Percentiles rank a stretch among this genome's conserved stretches.
Evolutionary conservation across 495 filamentous ascomycete genomes (phyloP).

Genomic region (Staphylotrichum tortipilum): DNA sequence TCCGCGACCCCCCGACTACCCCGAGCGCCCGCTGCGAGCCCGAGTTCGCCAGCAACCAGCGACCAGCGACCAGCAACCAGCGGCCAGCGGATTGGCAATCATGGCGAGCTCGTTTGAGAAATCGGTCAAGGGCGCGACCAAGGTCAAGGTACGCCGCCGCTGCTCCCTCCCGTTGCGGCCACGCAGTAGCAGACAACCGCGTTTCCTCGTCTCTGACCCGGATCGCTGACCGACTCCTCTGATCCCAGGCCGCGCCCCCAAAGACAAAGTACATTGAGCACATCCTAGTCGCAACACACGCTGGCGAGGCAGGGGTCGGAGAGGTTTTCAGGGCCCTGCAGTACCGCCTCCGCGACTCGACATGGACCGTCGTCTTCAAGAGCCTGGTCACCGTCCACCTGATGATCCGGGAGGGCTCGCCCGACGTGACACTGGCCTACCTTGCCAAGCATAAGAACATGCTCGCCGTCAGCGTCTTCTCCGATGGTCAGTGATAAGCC

Average conservation of each 20-base stretch:
- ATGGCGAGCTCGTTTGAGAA: slow-evolving; percentile 86
- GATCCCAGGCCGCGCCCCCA: slow-evolving; percentile 73
- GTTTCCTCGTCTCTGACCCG: background rate
- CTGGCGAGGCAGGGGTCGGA: slow-evolving; percentile 88
- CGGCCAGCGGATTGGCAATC: slow-evolving; percentile 17
- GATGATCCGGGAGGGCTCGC: slow-evolving; percentile 93
- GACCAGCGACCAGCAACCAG: background rate
- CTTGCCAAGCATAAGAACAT: slow-evolving; percentile 74
- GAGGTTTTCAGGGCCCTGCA: slow-evolving; percentile 92
- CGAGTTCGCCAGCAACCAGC: background rate
- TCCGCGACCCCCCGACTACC: too few species aligned
- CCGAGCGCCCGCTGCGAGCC: background rate
- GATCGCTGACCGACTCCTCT: slow-evolving; percentile 8
- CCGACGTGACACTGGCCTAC: slow-evolving; percentile 78
- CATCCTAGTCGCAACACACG: slow-evolving; percentile 89
- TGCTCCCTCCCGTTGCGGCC: background rate
- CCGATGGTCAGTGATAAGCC: slow-evolving; percentile 61
- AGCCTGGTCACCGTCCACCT: slow-evolving; percentile 88
- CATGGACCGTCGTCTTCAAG: slow-evolving; percentile 97
- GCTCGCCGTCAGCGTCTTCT: slow-evolving; percentile 82
- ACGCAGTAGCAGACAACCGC: background rate
- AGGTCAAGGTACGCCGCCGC: slow-evolving; percentile 68
- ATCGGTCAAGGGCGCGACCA: slow-evolving; percentile 86
- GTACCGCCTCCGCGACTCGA: slow-evolving; percentile 80
- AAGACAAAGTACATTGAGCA: slow-evolving; percentile 99